A percentile compares a stretch with the other conserved stretches of the same genome.
These are phyloP conservation scores for Xerocomus potaroensis DNA, from an alignment of 768 basidiomycete species.

Conservation along the genomic window DNA sequence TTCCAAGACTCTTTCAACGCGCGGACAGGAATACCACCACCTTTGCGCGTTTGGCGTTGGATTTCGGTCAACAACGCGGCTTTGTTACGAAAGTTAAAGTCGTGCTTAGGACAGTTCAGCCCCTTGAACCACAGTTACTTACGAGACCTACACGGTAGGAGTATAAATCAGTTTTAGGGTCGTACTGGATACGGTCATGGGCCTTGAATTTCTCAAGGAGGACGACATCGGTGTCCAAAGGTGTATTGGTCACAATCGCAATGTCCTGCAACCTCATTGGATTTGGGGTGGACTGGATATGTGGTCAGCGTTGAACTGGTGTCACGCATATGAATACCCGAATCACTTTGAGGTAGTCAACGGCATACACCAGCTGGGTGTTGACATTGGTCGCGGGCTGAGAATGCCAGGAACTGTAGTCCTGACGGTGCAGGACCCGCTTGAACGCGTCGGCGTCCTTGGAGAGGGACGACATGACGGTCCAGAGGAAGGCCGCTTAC, in stretches of 20 bases:
- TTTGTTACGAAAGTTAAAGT: constrained; percentile 82
- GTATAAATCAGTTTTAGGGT: constrained; percentile 81
- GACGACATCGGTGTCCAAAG: constrained; percentile 64
- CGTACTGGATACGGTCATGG: constrained; percentile 76
- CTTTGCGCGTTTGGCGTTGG: constrained; percentile 77
- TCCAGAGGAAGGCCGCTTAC: constrained; percentile 15
- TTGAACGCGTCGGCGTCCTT: constrained; percentile 73
- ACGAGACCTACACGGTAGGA: constrained; percentile 69
- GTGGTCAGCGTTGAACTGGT: constrained; percentile 4
- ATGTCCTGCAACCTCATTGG: constrained; percentile 89
- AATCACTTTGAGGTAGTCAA: constrained; percentile 73
- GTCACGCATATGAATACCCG: constrained; percentile 3
- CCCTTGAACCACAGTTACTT: neutral
- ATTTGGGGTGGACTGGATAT: constrained; percentile 53
- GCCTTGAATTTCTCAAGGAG: constrained; percentile 77
- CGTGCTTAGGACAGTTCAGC: constrained; percentile 51
- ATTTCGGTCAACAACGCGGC: constrained; percentile 81
- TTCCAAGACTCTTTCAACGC: constrained; percentile 90
- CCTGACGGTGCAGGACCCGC: constrained; percentile 55
- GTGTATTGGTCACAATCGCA: constrained; percentile 74
- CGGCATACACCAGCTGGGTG: constrained; percentile 82
- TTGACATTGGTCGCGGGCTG: constrained; percentile 86
- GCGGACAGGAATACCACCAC: constrained; percentile 81
- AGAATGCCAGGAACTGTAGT: constrained; percentile 78
- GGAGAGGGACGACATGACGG: constrained; percentile 61